Evolutionary conservation across 1,139 yeast species (phyloP), one percentile per base, ranked within the genome.

Genomic region (Dujonia santamariae): DNA sequence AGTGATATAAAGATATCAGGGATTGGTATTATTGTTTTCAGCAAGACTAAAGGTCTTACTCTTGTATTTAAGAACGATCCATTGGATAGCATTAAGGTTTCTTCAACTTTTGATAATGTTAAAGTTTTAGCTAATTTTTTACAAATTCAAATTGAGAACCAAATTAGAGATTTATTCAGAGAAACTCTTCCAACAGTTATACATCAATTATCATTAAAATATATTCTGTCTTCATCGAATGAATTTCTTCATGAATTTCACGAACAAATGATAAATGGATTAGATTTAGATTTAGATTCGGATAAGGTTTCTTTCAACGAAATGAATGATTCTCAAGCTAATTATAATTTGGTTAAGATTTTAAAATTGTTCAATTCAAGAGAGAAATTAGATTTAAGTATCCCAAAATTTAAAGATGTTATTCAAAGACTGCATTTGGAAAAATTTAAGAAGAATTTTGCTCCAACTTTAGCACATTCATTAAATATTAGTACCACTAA

Each of bases 11-110:
- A 73, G 45, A 68, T 87, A 34, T 77, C 82, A 38, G 95, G 95
- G 2, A 86, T 87, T 41, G 88, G 90, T 15, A 84, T 87, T 38
- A 77, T 86, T 43, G 96, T 87, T 2, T 87, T 85, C 53, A 78
- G 85, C 23, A 82, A 83, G 48, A 72, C 85, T 4, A 85, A 85
- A 51, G 96, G 96, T 0, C 69, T 87, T 35, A 87, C 96, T 0
- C 63, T 87, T 28, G 96, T 87, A 22, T 87, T 87, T 59, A 72
- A 92, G 46, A 87, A 87, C 56, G 96, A 87, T 56, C 96, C 96
- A 0, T 67, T 87, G 39, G 95, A 85, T 45, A 76, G 82, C 19
- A 85, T 87, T 41, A 80, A 80, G 44, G 95, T 87, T 7, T 78
- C 81, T 39, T 84, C 95, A 7, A 83, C 95, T 11, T 86, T 87